Conservation (phyloP, 129 eudicot species). For the Flaveria trinervia region DNA sequence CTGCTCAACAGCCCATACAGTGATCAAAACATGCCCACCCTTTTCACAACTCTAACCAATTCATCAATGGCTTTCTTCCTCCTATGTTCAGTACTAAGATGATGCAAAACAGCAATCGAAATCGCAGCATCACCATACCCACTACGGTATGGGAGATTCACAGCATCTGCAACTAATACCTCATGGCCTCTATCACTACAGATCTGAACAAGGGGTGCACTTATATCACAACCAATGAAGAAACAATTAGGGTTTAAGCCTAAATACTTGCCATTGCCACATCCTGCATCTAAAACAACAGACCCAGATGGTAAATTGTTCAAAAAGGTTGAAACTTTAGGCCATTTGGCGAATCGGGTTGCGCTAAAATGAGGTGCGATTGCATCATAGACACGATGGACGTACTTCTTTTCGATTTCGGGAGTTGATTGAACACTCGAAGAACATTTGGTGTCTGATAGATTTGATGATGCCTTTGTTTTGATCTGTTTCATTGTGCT, state of each 20-base stretch:
- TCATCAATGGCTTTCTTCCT: slow-evolving; percentile 83
- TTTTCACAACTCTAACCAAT: slow-evolving; percentile 68
- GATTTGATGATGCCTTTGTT: slow-evolving; percentile 2
- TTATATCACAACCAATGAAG: slow-evolving; percentile 90
- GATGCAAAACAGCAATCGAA: slow-evolving; percentile 90
- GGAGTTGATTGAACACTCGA: slow-evolving; percentile 48
- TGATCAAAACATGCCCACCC: slow-evolving; percentile 77
- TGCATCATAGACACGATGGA: slow-evolving; percentile 93
- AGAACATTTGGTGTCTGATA: slow-evolving; percentile 12
- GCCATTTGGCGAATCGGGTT: slow-evolving; percentile 96
- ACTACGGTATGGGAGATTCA: slow-evolving; percentile 72
- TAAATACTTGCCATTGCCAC: slow-evolving; percentile 97
- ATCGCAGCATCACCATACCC: slow-evolving; percentile 87
- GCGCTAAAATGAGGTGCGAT: slow-evolving; percentile 96
- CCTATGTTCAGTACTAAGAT: slow-evolving; percentile 74
- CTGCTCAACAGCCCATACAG: slow-evolving; percentile 98
- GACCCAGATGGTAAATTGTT: slow-evolving; percentile 63
- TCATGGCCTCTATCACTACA: slow-evolving; percentile 79
- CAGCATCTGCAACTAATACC: slow-evolving; percentile 86
- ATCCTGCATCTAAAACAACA: slow-evolving; percentile 87
- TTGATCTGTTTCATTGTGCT: neutral
- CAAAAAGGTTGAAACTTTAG: slow-evolving; percentile 77
- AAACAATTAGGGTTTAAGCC: slow-evolving; percentile 65
- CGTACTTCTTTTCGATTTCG: slow-evolving; percentile 90
- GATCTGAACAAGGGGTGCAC: slow-evolving; percentile 71